Conservation (phyloP, 106 monocot species). For the Hemerocallis citrina region DNA sequence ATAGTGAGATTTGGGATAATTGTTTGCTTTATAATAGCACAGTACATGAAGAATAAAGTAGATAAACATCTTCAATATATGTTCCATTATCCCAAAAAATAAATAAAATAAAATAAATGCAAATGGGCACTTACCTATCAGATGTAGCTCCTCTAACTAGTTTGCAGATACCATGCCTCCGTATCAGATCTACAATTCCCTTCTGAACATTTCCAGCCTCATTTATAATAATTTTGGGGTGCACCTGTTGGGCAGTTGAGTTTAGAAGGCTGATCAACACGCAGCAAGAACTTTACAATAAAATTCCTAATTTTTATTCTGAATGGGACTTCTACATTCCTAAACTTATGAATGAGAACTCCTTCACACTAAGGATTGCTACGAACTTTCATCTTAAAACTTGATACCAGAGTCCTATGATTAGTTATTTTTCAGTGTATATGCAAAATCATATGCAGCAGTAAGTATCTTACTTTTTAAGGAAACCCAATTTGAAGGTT, state of each 20-base stretch:
- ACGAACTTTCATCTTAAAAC: neutral
- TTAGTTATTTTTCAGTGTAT: too few species aligned
- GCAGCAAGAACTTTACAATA: neutral
- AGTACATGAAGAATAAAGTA: too few species aligned
- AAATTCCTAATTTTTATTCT: neutral
- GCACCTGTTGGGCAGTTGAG: constrained; percentile 30
- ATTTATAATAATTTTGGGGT: constrained; percentile 29
- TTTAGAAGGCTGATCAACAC: neutral
- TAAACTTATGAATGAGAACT: neutral
- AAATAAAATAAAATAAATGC: too few species aligned
- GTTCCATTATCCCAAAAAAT: too few species aligned
- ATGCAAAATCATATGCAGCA: too few species aligned
- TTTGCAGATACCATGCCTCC: constrained; percentile 31
- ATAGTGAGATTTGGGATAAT: too few species aligned
- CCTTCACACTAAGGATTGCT: neutral
- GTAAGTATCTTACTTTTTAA: too few species aligned
- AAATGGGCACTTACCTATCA: constrained; percentile 40
- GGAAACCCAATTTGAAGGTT: too few species aligned
- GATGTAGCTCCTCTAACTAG: constrained; percentile 60
- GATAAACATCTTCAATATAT: too few species aligned
- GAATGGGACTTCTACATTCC: neutral
- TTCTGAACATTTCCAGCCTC: constrained; percentile 40
- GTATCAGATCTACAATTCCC: constrained; percentile 61
- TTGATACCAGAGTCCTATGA: too few species aligned
- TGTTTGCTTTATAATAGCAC: too few species aligned